Percentiles rank a stretch among this genome's conserved stretches.
Evolutionary conservation across 23 red algal genomes (phyloP).

Genomic region (Chondrus crispus): DNA sequence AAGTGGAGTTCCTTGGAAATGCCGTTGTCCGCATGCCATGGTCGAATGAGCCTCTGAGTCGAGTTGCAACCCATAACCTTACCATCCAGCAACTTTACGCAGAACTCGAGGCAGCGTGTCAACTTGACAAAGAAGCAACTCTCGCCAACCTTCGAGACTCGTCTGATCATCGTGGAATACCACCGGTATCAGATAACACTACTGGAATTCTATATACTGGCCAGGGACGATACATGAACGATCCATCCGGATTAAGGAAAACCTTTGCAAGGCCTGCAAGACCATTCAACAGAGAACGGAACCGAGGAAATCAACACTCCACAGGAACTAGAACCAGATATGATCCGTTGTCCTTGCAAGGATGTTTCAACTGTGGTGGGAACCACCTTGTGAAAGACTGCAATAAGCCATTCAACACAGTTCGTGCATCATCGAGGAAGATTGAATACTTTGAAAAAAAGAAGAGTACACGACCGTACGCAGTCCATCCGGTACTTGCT

Average conservation of each 20-base stretch:
- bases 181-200: neutral
- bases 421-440: neutral
- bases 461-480: no score
- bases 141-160: no score
- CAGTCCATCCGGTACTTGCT: no score
- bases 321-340: no score
- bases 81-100: neutral
- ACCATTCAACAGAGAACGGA: no score
- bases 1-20: neutral
- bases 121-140: neutral
- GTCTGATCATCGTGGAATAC: no score
- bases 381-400: neutral
- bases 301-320: no score
- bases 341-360: neutral
- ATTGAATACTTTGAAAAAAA: conserved; percentile 18
- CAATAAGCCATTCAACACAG: conserved; percentile 1
- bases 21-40: neutral
- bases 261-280: no score
- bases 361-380: conserved; percentile 43
- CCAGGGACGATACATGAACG: neutral
- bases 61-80: neutral
- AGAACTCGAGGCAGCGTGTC: neutral
- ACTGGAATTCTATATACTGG: neutral
- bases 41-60: no score
- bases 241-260: neutral